phyloP scores from a whole-genome alignment of 2,329 filamentous ascomycete species.

The Phyllosticta citrichinensis region DNA sequence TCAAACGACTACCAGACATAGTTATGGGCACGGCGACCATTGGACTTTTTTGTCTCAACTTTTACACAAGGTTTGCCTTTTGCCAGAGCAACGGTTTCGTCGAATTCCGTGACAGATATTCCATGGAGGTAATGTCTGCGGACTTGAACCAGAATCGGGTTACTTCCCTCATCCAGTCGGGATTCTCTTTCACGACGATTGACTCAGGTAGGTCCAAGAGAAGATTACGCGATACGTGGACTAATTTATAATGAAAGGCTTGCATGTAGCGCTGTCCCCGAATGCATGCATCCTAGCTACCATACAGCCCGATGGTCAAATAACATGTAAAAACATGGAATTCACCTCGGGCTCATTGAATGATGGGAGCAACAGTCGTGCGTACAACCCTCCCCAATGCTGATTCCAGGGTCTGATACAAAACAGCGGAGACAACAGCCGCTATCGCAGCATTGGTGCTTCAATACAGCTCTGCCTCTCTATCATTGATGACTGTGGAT shows the following conservation, averaged over 20 bases:
- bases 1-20: conserved; percentile 54
- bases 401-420: background rate
- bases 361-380: conserved; percentile 12
- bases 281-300: conserved; percentile 38
- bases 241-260: conserved; percentile 11
- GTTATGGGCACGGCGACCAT: conserved; percentile 61
- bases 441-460: conserved; percentile 32
- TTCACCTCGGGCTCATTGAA: conserved; percentile 24
- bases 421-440: conserved; percentile 16
- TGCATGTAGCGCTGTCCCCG: conserved; percentile 38
- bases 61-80: conserved; percentile 62
- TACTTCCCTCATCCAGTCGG: conserved; percentile 62
- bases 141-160: conserved; percentile 56
- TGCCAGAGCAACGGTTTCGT: conserved; percentile 71
- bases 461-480: conserved; percentile 32
- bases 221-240: too few species aligned
- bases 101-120: conserved; percentile 67
- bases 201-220: conserved; percentile 46
- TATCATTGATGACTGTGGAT: conserved; percentile 38
- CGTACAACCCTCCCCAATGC: background rate
- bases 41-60: conserved; percentile 55
- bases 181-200: conserved; percentile 61
- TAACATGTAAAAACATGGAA: conserved; percentile 34
- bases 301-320: conserved; percentile 33
- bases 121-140: conserved; percentile 58